Conservation (phyloP, 176 grass and related monocot genomes). For the Pontederia crassipes region DNA sequence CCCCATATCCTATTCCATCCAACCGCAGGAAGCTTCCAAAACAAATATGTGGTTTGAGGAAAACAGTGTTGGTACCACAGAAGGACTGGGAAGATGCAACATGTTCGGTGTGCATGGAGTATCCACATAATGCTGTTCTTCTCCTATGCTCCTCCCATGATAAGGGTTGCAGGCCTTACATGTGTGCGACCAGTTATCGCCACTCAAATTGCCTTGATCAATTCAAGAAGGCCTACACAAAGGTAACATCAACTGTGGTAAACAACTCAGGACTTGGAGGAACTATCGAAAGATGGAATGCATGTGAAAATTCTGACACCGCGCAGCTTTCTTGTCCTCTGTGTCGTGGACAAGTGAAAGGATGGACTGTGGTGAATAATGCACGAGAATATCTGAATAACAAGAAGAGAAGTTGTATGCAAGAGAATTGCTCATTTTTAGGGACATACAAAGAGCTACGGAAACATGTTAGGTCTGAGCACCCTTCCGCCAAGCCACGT, state of each 20-base stretch:
- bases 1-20: constrained; percentile 70
- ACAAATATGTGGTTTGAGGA: constrained; percentile 28
- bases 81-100: constrained; percentile 97
- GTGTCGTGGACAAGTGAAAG: constrained; percentile 92
- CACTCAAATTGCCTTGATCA: constrained; percentile 96
- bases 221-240: constrained; percentile 88
- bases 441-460: constrained; percentile 86
- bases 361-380: constrained; percentile 85
- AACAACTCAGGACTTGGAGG: constrained; percentile 16
- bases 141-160: constrained; percentile 96
- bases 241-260: constrained; percentile 31
- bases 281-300: constrained; percentile 16
- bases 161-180: constrained; percentile 92
- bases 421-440: constrained; percentile 73
- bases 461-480: constrained; percentile 75
- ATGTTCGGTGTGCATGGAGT: constrained; percentile 95
- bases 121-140: constrained; percentile 89
- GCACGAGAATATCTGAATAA: constrained; percentile 77
- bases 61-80: constrained; percentile 29
- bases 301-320: constrained; percentile 39
- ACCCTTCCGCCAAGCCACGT: constrained; percentile 65
- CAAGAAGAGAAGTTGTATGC: constrained; percentile 87
- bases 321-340: constrained; percentile 73
- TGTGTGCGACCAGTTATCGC: constrained; percentile 81
- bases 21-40: constrained; percentile 45